These are phyloP conservation scores for Geotrichum siamense DNA, from an alignment of 1,139 yeast species.

Conservation along the genomic window DNA sequence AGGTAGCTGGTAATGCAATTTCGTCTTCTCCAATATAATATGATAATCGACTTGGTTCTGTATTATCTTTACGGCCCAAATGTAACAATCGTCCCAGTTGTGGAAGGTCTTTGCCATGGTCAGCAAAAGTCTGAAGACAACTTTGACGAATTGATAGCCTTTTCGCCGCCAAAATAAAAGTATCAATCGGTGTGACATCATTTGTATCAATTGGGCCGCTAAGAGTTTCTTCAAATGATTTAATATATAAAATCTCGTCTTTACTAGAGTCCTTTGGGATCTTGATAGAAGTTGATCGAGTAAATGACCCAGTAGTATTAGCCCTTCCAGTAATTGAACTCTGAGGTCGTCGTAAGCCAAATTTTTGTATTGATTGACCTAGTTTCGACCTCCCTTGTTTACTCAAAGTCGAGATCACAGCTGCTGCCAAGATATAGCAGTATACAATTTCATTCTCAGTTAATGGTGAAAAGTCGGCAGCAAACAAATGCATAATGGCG, in stretches of 20 bases:
- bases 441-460: constrained; percentile 18
- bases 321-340: constrained; percentile 16
- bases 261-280: constrained; percentile 17
- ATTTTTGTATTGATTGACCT: constrained; percentile 15
- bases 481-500: constrained; percentile 18
- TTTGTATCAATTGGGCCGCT: constrained; percentile 3
- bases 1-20: constrained; percentile 14
- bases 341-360: constrained; percentile 16
- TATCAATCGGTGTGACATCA: constrained; percentile 6
- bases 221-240: constrained; percentile 10
- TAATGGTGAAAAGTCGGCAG: constrained; percentile 16
- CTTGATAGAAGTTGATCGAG: constrained; percentile 5
- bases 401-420: constrained; percentile 12
- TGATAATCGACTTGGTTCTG: constrained; percentile 13
- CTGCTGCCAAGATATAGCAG: constrained; percentile 19
- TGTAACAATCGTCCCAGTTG: constrained; percentile 18
- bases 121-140: constrained; percentile 14
- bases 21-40: constrained; percentile 16
- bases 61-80: constrained; percentile 13
- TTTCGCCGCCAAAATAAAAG: constrained; percentile 15
- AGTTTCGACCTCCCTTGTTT: constrained; percentile 10
- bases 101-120: constrained; percentile 16
- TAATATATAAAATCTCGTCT: constrained; percentile 13
- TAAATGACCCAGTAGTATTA: constrained; percentile 1
- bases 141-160: constrained; percentile 14